Conservation (phyloP, 106 monocot genomes). For the Hemerocallis citrina region DNA sequence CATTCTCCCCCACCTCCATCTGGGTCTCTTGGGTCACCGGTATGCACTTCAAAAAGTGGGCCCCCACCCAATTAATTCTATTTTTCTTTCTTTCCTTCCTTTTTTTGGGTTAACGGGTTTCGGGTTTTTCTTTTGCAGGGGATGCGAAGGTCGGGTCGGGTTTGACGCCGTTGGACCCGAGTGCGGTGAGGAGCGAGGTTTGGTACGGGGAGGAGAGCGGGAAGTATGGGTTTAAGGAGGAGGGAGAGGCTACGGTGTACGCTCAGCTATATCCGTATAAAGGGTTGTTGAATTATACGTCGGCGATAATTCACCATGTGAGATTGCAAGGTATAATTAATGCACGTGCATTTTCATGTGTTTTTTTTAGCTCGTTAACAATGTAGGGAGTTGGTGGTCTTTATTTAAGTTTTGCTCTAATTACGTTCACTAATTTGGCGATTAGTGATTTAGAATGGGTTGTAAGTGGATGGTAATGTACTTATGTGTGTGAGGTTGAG, state of each 20-base stretch:
- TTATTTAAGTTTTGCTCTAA: no score
- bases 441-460: no score
- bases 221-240: conserved; percentile 16
- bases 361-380: no score
- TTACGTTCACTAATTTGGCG: no score
- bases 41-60: background rate
- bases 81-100: background rate
- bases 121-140: conserved; percentile 21
- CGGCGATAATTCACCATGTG: conserved; percentile 82
- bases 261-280: conserved; percentile 74
- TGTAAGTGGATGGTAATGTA: no score
- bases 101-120: background rate
- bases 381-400: no score
- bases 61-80: background rate
- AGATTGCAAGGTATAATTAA: conserved; percentile 35
- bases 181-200: conserved; percentile 46
- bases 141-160: conserved; percentile 57
- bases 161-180: conserved; percentile 43
- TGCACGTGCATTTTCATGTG: background rate
- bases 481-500: no score
- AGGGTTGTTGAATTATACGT: conserved; percentile 81
- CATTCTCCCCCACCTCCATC: conserved; percentile 53
- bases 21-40: conserved; percentile 96
- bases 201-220: conserved; percentile 63
- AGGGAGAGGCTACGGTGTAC: conserved; percentile 50